These are phyloP conservation scores for Isatis tinctoria DNA, from an alignment of 345 rosid species.

Conservation along the genomic window DNA sequence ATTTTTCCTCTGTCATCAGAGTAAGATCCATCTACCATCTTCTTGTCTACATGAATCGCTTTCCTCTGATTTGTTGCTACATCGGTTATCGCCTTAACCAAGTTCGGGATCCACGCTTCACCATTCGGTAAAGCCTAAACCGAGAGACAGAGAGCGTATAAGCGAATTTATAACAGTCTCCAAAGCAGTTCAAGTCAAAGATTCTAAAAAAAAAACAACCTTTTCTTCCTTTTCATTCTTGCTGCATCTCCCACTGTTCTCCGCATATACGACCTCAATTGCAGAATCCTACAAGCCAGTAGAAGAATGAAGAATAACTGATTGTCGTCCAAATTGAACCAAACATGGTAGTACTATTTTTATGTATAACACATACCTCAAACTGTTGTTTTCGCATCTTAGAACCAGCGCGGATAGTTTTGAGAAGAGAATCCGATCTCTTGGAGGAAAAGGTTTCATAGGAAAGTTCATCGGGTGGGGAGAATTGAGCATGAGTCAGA, in stretches of 20 bases:
- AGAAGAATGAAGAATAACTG: not conserved
- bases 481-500: slow-evolving; percentile 81
- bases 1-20: slow-evolving; percentile 62
- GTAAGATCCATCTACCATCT: slow-evolving; percentile 69
- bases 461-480: slow-evolving; percentile 69
- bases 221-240: slow-evolving; percentile 74
- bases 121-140: slow-evolving; percentile 65
- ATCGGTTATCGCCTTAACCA: slow-evolving; percentile 58
- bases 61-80: slow-evolving; percentile 57
- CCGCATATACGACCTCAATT: slow-evolving; percentile 59
- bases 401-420: slow-evolving; percentile 53
- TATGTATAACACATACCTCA: slow-evolving; percentile 39
- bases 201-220: slow-evolving; percentile 33
- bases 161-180: not conserved
- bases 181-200: not conserved
- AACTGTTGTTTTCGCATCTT: slow-evolving; percentile 48
- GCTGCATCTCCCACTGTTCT: slow-evolving; percentile 85
- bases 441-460: slow-evolving; percentile 60
- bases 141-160: not conserved
- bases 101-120: slow-evolving; percentile 60
- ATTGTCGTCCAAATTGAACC: not conserved
- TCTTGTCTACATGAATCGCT: slow-evolving; percentile 57
- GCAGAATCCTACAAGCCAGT: slow-evolving; percentile 43
- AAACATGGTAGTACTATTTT: not conserved
- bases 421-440: slow-evolving; percentile 70